Evolutionary conservation across 2,329 filamentous ascomycete genomes (phyloP), one percentile per base, ranked within the genome.

Genomic region (Colletotrichum incanum): DNA sequence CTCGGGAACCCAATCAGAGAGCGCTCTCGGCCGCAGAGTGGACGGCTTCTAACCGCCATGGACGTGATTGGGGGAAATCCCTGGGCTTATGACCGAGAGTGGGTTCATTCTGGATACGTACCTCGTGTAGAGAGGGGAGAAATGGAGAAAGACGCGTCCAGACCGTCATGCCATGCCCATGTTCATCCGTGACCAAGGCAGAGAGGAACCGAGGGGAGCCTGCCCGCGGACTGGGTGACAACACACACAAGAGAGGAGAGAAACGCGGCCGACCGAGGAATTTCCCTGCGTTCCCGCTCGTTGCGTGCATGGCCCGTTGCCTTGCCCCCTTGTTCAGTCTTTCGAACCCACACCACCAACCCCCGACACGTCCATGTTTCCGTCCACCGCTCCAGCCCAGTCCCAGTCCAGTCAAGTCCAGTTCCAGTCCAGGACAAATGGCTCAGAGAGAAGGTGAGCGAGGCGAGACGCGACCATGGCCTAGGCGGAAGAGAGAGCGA

Each of bases 31-130:
- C 9, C 14, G 45, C 45, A 62, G 1, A 41, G 23, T 52, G 60
- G n/a, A 20, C n/a, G 34, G 34, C n/a, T 39, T 41, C 45, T 62
- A 62, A 41, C 60, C 60, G 60, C 60, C 45, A 37, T 26, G 4
- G 23, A 45, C 23, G 11, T 62, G 60, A 62, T 62, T 62, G 60
- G 60, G 60, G 60, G 60, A 62, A 62, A 41, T 31, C n/a, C 45
- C 41, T 39, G 60, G 16, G 8, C 7, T 31, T 28, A 52, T 49
- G 45, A 62, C 60, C 60, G 60, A 50, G 60, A 41, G 60, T 62
- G 60, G 60, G 7, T 50, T 12, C 12, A 14, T 6, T 20, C 3
- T 26, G 4, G 31, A 39, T 50, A 62, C 45, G 45, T 52, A 50
- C 60, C 45, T 62, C 60, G 60, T 62, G n/a, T 52, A 12, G 60